Base-by-base conservation (phyloP, 2,329 filamentous ascomycete species). In the Didymella lethalis region DNA sequence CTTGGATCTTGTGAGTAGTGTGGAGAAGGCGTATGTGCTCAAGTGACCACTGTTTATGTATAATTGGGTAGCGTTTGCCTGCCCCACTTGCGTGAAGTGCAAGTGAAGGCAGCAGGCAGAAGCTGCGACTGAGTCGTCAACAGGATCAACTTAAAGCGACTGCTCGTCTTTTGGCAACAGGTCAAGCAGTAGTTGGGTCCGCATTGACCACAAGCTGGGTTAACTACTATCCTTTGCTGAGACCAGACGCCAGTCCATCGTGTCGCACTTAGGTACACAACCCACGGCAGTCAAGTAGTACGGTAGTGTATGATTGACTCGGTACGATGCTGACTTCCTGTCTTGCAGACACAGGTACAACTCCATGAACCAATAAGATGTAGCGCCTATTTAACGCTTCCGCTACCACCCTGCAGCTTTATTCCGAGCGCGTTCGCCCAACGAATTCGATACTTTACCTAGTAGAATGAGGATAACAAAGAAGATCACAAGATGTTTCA, bases 81-180 rank as follows among this genome's bases (percentile, higher is more conserved):
- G 26, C 48, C 43, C 41, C 54, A 57, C 41, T 28, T 51, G 20
- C 28, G 10, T 25, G 4, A 8, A 25, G 18, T 4, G 32, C 48
- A 51, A 43, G 41, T 51, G 43, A 51, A 57, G 41, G 48, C 47
- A 56, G 31, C 53, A 50, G 28, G 23, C 40, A 40, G 53, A 55
- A 46, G 12, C 7, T 48, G 7, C 40, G 8, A 7, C 31, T n/a
- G 8, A 38, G 20, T 28, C 20, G 38, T 10, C 38, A 16, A 25
- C 10, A 25, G 2, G n/a, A 32, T 6, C 11, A 52, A 14, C 20
- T 25, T 7, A 44, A 23, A 32, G 31, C 31, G 31, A 32, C 31
- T 16, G 31, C 31, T 32, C 12, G 12, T 4, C 31, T 32, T 16
- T 32, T 32, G 31, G 29, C 11, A 14, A 2, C 11, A 32, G 31